phyloP scores from a whole-genome alignment of 495 filamentous ascomycete genomes.

The Glonium stellatum region DNA sequence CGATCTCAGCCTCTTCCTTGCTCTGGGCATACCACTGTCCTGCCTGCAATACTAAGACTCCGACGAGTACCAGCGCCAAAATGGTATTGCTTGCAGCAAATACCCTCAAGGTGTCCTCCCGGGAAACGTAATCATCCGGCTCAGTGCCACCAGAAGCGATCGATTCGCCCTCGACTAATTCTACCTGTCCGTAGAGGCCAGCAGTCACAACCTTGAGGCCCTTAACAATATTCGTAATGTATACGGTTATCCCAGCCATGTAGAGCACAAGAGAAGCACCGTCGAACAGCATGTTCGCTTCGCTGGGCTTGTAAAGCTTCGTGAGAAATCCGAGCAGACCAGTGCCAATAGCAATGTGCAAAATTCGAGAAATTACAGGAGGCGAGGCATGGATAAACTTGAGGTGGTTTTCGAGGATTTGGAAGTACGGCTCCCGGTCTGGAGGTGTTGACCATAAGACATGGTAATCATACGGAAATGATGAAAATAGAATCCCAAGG shows the following conservation, averaged over 20 bases:
- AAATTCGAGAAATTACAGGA: conserved; percentile 81
- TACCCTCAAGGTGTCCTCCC: conserved; percentile 84
- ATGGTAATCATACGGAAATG: conserved; percentile 96
- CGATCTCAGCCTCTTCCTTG: conserved; percentile 78
- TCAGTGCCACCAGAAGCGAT: conserved; percentile 27
- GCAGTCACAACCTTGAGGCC: conserved; percentile 71
- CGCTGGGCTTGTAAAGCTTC: conserved; percentile 86
- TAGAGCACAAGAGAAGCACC: conserved; percentile 87
- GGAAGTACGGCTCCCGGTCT: conserved; percentile 52
- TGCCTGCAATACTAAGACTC: conserved; percentile 86
- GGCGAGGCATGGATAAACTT: conserved; percentile 79
- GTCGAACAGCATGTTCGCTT: conserved; percentile 94
- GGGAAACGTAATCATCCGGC: conserved; percentile 47
- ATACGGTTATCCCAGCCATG: conserved; percentile 83
- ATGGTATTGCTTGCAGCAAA: conserved; percentile 95
- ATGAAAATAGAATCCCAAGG: conserved; percentile 95
- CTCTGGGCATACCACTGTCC: conserved; percentile 98
- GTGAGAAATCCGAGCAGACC: conserved; percentile 84
- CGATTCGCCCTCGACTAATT: conserved; percentile 44
- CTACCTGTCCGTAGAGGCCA: conserved; percentile 39
- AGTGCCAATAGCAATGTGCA: conserved; percentile 84
- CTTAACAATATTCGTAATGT: conserved; percentile 90
- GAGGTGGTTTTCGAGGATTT: conserved; percentile 79
- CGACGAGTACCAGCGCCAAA: conserved; percentile 79
- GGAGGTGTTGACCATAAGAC: conserved; percentile 77